Base-by-base conservation (phyloP, 2,329 filamentous ascomycete species). In the Trichophyton mentagrophytes region DNA sequence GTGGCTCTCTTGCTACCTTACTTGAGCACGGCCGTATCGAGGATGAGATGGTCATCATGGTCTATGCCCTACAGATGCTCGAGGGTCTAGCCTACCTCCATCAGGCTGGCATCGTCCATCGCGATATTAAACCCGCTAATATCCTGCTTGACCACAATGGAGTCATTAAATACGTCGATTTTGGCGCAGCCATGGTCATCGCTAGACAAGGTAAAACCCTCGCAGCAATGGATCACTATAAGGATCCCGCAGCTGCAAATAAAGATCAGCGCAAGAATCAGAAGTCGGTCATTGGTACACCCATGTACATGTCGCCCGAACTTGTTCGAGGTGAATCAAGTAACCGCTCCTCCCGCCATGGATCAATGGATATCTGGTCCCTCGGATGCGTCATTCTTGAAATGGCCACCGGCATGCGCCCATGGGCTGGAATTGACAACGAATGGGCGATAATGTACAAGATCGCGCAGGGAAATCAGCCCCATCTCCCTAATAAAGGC, bases 361-460 rank as follows among this genome's bases (percentile, higher is more conserved):
- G 93, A 65, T 77, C 80, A 15, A 76, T 85, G 15, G 83, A 86
- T 64, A 78, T 86, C 68, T 85, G 82, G 82, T 82, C 82, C 1
- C 67, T 85, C 15, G 83, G 83, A 3, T 78, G 77, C 55, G 93
- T 99, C 42, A 89, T 99, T 65, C 82, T 96, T 47, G 93, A 99
- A 74, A 97, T 99, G 92, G 90, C 90, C 2, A 99, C 93, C 0
- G 93, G 93, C 20, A 84, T 90, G 64, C 85, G 92, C 15, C 93
- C 93, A 1, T 99, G 93, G 93, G 90, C 90, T 27, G 90, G 87
- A 65, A 84, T 97, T 55, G 93, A 99, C 77, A 99, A 99, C 71
- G 93, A 99, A 74, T 99, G 91, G 90, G 93, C 93, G 47, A 97
- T 99, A 77, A 99, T 99, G 93, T 99, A 96, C 81, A 97, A 97